Percentiles rank a stretch among this genome's conserved stretches.
phyloP scores from a whole-genome alignment of 306 rosid genomes.

The Trifolium fragiferum region DNA sequence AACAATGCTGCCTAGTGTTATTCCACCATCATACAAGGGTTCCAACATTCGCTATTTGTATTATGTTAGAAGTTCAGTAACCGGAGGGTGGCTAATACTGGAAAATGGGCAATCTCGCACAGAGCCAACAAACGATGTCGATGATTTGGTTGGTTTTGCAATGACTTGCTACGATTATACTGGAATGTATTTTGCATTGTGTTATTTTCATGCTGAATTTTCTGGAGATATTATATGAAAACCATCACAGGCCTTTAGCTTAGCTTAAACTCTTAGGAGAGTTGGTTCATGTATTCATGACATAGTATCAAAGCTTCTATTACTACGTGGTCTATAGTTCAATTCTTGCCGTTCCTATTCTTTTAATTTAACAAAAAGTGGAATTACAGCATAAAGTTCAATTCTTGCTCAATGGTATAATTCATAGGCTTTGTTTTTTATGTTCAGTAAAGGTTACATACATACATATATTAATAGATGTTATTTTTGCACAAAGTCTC shows the following conservation, averaged over 20 bases:
- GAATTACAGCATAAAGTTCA: neutral
- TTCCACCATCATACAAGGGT: constrained; percentile 98
- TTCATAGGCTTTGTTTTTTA: constrained; percentile 12
- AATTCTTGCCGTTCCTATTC: neutral
- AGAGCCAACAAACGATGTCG: constrained; percentile 64
- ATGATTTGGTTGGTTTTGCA: constrained; percentile 72
- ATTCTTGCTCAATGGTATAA: neutral
- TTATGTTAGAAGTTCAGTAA: constrained; percentile 68
- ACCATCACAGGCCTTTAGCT: neutral
- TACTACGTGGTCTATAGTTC: neutral
- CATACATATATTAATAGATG: neutral
- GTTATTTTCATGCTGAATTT: constrained; percentile 29
- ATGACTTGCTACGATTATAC: constrained; percentile 43
- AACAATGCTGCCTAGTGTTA: constrained; percentile 60
- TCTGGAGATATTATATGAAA: constrained; percentile 34
- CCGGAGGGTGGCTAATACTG: constrained; percentile 79
- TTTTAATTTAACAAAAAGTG: neutral
- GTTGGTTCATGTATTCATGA: neutral
- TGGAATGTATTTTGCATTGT: constrained; percentile 13
- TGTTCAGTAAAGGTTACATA: constrained; percentile 15
- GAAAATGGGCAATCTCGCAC: constrained; percentile 82
- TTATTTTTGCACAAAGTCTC: neutral
- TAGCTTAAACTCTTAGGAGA: neutral
- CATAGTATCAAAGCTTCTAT: constrained; percentile 9
- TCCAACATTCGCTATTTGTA: constrained; percentile 89